Evolutionary conservation across 2,329 filamentous ascomycete species (phyloP).

Genomic region (Aspergillus neoniger): DNA sequence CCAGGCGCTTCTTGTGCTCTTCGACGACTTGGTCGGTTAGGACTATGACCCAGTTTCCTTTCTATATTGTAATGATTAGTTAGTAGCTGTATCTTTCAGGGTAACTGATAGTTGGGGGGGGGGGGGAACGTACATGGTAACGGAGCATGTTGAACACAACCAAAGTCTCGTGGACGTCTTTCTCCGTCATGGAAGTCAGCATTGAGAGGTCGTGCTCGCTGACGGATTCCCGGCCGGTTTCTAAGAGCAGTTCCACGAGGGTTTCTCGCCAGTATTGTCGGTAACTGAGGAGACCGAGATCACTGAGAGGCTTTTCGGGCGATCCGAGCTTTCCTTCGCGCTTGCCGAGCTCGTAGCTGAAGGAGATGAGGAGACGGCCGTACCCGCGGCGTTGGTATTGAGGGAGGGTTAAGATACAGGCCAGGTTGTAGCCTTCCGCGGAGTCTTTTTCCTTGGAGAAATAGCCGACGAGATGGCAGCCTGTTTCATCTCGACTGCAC

Average conservation of each 20-base stretch:
- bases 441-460: constrained; percentile 99
- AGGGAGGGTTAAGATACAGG: constrained; percentile 93
- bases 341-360: constrained; percentile 95
- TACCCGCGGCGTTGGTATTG: constrained; percentile 96
- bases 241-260: constrained; percentile 82
- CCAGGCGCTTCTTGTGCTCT: constrained; percentile 68
- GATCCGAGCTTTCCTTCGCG: constrained; percentile 94
- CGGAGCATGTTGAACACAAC: constrained; percentile 93
- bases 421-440: constrained; percentile 95
- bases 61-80: constrained; percentile 42
- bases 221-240: constrained; percentile 64
- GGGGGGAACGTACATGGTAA: constrained; percentile 64
- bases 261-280: constrained; percentile 98
- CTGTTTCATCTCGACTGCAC: constrained; percentile 86
- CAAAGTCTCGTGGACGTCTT: constrained; percentile 91
- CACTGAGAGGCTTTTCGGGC: constrained; percentile 93
- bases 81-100: constrained; percentile 17
- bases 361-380: constrained; percentile 89
- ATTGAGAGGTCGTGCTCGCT: constrained; percentile 84
- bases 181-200: constrained; percentile 89
- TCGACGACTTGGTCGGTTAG: constrained; percentile 79
- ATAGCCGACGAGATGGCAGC: constrained; percentile 97
- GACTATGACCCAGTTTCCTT: constrained; percentile 95
- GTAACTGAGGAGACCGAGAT: constrained; percentile 90
- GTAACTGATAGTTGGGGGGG: background rate